Base-by-base conservation (phyloP, 108 stramenopile genomes). In the Tribonema minus region DNA sequence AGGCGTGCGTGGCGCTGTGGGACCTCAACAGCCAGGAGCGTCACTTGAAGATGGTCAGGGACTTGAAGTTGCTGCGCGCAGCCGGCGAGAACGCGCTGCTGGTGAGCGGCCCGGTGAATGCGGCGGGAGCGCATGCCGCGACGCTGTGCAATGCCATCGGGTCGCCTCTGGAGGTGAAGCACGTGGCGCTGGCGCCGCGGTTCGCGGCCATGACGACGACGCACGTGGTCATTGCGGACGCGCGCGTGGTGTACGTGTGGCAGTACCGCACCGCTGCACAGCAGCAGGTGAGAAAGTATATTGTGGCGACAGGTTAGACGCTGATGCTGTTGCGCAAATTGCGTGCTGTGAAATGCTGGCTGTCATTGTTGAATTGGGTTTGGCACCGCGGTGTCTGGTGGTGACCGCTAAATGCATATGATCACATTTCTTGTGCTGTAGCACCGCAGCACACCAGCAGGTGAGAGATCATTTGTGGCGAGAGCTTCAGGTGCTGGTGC, bases 261-360 rank as follows among this genome's bases (percentile, higher is more conserved):
- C 89, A 90, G 82, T 90, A 85, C 67, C 70, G 58, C 27, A 76
- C n/a, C n/a, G n/a, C n/a, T n/a, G n/a, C n/a, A n/a, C n/a, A n/a
- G n/a, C n/a, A 58, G 9, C 73, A 75, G 73, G 73, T 30, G 28
- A 40, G 61, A 12, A 2, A 0, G 25, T 1, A 7, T 27, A 61
- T 20, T 60, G 28, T 28, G 59, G 33, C 63, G 0, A 4, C 33
- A 23, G 26, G n/a, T n/a, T n/a, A n/a, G n/a, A n/a, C n/a, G n/a
- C n/a, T n/a, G n/a, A n/a, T n/a, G n/a, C n/a, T n/a, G n/a, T n/a
- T n/a, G n/a, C n/a, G n/a, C n/a, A n/a, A n/a, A n/a, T n/a, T n/a
- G n/a, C n/a, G n/a, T n/a, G n/a, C n/a, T n/a, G n/a, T n/a, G n/a
- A n/a, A n/a, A n/a, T n/a, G n/a, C n/a, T n/a, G n/a, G n/a, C n/a